A percentile compares a stretch with the other conserved stretches of the same genome.
Conservation (phyloP, 2,329 filamentous ascomycete genomes). For the Verticillium zaregamsianum region DNA sequence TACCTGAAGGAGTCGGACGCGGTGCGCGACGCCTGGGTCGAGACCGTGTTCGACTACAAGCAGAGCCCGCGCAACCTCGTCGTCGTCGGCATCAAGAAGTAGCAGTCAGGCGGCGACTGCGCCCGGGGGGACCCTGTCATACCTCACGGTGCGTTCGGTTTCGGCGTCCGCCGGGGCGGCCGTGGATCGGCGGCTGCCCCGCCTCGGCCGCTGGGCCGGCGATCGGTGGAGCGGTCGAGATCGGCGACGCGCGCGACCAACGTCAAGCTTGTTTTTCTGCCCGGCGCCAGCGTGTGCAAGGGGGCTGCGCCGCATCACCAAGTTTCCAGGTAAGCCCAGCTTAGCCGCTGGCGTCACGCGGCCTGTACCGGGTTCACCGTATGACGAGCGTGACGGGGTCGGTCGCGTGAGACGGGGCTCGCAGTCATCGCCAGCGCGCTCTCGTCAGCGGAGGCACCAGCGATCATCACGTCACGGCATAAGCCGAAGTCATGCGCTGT, state of each 20-base stretch:
- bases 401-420: not conserved
- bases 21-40: conserved; percentile 79
- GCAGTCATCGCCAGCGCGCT: not conserved
- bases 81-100: conserved; percentile 82
- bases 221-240: not conserved
- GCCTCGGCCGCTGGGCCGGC: not conserved
- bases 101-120: conserved; percentile 3
- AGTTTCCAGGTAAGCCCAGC: too few relatives aligned
- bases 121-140: too few relatives aligned
- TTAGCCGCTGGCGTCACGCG: too few relatives aligned
- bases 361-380: not conserved
- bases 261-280: not conserved
- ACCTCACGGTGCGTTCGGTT: too few relatives aligned
- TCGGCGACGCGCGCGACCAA: not conserved
- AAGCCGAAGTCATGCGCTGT: too few relatives aligned
- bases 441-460: not conserved
- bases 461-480: too few relatives aligned
- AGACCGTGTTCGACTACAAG: conserved; percentile 85
- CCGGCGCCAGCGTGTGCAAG: not conserved
- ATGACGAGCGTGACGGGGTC: not conserved
- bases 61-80: conserved; percentile 87
- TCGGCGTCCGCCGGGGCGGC: too few relatives aligned
- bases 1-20: conserved; percentile 71
- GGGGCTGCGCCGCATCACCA: too few relatives aligned
- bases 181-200: not conserved